phyloP scores from a whole-genome alignment of 2,329 filamentous ascomycete species.

The Apiospora phragmitis region DNA sequence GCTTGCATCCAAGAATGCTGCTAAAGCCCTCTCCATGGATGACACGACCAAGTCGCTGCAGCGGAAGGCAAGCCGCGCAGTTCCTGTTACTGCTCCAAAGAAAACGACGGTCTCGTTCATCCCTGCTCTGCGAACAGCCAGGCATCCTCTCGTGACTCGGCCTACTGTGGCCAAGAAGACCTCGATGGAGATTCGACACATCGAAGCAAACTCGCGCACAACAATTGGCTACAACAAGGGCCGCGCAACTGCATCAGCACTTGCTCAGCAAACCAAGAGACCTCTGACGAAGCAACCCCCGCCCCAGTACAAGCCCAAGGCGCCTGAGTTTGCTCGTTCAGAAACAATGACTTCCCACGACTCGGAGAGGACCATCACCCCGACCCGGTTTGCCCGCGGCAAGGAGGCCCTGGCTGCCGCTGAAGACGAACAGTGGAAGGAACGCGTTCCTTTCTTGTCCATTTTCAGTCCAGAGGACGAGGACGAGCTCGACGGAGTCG shows the following conservation, averaged over 20 bases:
- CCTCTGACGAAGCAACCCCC: slow-evolving; percentile 12
- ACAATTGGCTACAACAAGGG: slow-evolving; percentile 87
- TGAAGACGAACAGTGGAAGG: slow-evolving; percentile 36
- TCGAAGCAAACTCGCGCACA: slow-evolving; percentile 70
- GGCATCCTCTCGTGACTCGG: slow-evolving; percentile 34
- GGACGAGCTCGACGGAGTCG: slow-evolving; percentile 33
- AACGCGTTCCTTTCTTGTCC: slow-evolving; percentile 54
- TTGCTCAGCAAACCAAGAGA: slow-evolving; percentile 37
- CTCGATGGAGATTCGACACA: slow-evolving; percentile 58
- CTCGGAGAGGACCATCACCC: slow-evolving; percentile 48
- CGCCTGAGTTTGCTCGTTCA: slow-evolving; percentile 29
- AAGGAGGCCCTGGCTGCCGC: slow-evolving; percentile 25
- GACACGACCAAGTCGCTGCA: slow-evolving; percentile 33
- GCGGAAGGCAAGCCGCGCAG: slow-evolving; percentile 29
- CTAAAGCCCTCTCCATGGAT: slow-evolving; percentile 50
- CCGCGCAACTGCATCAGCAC: slow-evolving; percentile 53
- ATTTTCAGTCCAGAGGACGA: slow-evolving; percentile 57
- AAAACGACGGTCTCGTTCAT: slow-evolving; percentile 28
- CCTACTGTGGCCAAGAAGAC: slow-evolving; percentile 45
- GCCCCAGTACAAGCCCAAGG: slow-evolving; percentile 20
- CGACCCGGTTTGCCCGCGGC: slow-evolving; percentile 41
- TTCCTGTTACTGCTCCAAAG: slow-evolving; percentile 19
- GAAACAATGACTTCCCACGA: slow-evolving; percentile 39
- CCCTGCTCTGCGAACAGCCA: slow-evolving; percentile 32
- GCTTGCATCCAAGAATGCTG: slow-evolving; percentile 55